A percentile compares a stretch with the other conserved stretches of the same genome.
phyloP scores from a whole-genome alignment of 2,329 filamentous ascomycete genomes.

The Paecilomyces niveus region DNA sequence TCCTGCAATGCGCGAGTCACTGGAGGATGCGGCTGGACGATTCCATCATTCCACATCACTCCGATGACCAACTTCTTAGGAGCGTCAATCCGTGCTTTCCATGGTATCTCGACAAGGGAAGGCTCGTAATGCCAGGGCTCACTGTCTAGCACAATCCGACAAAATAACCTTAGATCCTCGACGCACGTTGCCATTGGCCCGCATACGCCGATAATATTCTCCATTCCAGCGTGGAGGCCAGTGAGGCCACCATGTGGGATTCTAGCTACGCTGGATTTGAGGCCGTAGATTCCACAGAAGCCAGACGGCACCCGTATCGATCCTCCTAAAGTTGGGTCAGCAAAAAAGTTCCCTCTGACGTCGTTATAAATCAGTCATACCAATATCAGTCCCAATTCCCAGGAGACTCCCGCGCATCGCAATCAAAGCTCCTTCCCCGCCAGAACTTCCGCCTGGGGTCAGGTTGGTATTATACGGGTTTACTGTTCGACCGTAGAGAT shows the following conservation, averaged over 20 bases:
- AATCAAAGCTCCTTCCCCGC: constrained; percentile 16
- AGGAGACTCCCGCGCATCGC: constrained; percentile 16
- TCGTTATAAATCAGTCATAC: constrained; percentile 1
- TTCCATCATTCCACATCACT: constrained; percentile 53
- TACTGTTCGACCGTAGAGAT: constrained; percentile 20
- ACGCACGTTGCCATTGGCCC: background rate
- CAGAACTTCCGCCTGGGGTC: constrained; percentile 16
- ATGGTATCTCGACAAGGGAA: background rate
- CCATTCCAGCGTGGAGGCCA: constrained; percentile 5
- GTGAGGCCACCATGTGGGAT: constrained; percentile 12
- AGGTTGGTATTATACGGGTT: constrained; percentile 17
- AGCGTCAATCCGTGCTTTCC: background rate
- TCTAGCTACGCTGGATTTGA: constrained; percentile 16
- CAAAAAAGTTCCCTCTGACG: background rate
- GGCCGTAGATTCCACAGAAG: constrained; percentile 17
- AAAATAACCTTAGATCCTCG: background rate
- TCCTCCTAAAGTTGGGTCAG: constrained; percentile 7
- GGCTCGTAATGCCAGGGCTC: background rate
- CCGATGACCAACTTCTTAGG: background rate
- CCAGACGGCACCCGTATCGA: constrained; percentile 18
- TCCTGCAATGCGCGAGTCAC: constrained; percentile 42
- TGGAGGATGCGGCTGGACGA: constrained; percentile 57
- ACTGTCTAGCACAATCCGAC: background rate
- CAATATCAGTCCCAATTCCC: constrained; percentile 17
- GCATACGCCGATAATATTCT: background rate